Conservation (phyloP, 768 basidiomycete species). For the Boletus tomentosulus region DNA sequence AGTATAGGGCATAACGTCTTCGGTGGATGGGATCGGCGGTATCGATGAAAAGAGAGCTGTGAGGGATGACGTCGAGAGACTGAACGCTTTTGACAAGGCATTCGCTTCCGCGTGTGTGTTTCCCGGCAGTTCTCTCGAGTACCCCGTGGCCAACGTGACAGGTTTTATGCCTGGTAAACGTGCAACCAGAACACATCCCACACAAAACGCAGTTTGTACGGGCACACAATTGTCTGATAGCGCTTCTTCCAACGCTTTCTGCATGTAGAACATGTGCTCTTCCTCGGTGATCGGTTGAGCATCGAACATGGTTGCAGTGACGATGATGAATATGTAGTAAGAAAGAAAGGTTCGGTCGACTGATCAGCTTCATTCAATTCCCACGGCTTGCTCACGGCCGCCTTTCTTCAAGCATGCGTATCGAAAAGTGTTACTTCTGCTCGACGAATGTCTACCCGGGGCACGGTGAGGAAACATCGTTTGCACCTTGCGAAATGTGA, state of each 20-base stretch:
- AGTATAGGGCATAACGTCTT: slow-evolving; percentile 50
- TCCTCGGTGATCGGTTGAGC: slow-evolving; percentile 5
- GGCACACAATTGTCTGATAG: slow-evolving; percentile 54
- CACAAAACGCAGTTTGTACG: slow-evolving; percentile 77
- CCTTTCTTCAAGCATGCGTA: slow-evolving; percentile 58
- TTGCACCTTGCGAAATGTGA: background rate
- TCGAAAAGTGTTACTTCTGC: slow-evolving; percentile 99
- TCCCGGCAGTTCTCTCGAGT: slow-evolving; percentile 85
- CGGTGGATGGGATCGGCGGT: slow-evolving; percentile 25
- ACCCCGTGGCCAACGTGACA: slow-evolving; percentile 70
- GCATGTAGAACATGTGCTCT: slow-evolving; percentile 45
- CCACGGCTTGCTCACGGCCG: slow-evolving; percentile 15
- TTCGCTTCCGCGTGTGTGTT: slow-evolving; percentile 99
- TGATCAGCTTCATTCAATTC: slow-evolving; percentile 9
- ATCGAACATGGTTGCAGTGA: background rate
- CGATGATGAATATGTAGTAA: too few species aligned
- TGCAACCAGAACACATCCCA: slow-evolving; percentile 76
- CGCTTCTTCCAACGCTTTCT: slow-evolving; percentile 67
- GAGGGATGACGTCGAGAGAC: slow-evolving; percentile 43
- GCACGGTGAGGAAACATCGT: slow-evolving; percentile 54
- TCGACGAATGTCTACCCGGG: slow-evolving; percentile 96
- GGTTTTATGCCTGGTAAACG: slow-evolving; percentile 40
- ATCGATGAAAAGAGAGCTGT: slow-evolving; percentile 39
- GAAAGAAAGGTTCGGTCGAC: too few species aligned
- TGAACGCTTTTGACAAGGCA: slow-evolving; percentile 68